Conservation (phyloP, 345 rosid genomes). For the Nephelium lappaceum region DNA sequence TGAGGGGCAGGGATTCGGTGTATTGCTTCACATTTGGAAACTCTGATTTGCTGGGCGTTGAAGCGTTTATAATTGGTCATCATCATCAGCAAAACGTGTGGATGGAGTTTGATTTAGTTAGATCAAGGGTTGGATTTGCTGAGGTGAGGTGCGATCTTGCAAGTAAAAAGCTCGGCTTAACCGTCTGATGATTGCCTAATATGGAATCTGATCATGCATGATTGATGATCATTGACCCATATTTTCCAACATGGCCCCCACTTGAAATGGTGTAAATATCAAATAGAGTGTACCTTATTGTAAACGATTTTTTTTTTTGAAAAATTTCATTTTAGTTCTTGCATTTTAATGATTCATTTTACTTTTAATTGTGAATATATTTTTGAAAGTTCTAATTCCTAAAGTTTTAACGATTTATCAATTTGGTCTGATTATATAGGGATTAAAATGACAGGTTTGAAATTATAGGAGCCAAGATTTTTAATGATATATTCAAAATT, state of each 20-base stretch:
- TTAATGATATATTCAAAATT: no score
- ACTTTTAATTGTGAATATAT: no score
- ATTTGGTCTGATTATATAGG: no score
- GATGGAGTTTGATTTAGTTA: constrained; percentile 79
- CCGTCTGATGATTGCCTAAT: background rate
- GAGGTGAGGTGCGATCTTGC: constrained; percentile 66
- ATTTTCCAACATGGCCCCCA: no score
- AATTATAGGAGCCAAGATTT: no score
- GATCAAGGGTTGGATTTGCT: constrained; percentile 76
- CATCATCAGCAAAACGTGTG: constrained; percentile 84
- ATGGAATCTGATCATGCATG: no score
- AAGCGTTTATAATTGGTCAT: constrained; percentile 77
- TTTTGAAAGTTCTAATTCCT: no score
- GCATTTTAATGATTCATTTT: no score
- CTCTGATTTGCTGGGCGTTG: constrained; percentile 70
- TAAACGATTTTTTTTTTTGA: background rate
- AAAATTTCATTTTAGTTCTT: no score
- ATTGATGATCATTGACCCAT: no score
- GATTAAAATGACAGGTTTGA: no score
- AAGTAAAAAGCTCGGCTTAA: constrained; percentile 47
- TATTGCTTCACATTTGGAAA: constrained; percentile 82
- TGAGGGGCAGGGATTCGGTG: constrained; percentile 52
- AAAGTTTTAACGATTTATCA: no score
- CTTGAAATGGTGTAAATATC: background rate
- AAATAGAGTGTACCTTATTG: background rate